Evolutionary conservation across 73 alveolate species (phyloP).

Genomic region (Urostyla sp.): DNA sequence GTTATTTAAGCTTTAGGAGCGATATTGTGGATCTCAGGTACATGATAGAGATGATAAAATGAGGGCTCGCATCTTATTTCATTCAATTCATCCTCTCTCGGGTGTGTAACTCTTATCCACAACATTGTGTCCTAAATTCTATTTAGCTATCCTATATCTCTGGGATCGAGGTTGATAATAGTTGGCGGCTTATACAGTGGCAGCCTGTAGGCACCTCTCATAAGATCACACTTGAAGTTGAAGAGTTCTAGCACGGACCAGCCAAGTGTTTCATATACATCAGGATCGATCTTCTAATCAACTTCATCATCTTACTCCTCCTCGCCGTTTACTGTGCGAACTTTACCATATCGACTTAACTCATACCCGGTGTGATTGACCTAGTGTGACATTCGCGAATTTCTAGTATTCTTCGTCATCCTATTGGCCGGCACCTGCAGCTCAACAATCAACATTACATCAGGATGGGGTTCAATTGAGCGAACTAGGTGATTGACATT

Average conservation of each 20-base stretch:
- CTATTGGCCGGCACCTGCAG: slow-evolving; percentile 80
- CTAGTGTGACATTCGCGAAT: background rate
- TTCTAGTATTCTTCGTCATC: slow-evolving; percentile 21
- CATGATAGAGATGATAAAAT: slow-evolving; percentile 65
- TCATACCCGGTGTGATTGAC: slow-evolving; percentile 54
- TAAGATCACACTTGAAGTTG: slow-evolving; percentile 73
- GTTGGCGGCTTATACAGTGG: slow-evolving; percentile 75
- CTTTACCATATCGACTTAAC: slow-evolving; percentile 48
- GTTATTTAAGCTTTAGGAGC: slow-evolving; percentile 72
- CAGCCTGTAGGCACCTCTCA: slow-evolving; percentile 63
- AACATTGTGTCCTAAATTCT: slow-evolving; percentile 61
- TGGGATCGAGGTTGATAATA: slow-evolving; percentile 52
- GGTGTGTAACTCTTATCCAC: slow-evolving; percentile 67
- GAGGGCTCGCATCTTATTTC: slow-evolving; percentile 70
- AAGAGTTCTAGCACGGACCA: slow-evolving; percentile 88
- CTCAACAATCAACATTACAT: slow-evolving; percentile 77
- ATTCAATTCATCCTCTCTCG: slow-evolving; percentile 67
- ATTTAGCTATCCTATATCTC: slow-evolving; percentile 59
- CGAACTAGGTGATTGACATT: slow-evolving; percentile 65
- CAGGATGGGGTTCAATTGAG: slow-evolving; percentile 75
- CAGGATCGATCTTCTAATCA: slow-evolving; percentile 6
- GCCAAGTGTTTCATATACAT: slow-evolving; percentile 75
- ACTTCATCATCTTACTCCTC: slow-evolving; percentile 18
- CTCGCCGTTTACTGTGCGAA: slow-evolving; percentile 23
- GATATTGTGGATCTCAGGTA: slow-evolving; percentile 73